These are phyloP conservation scores for Fusarium sublunatum DNA, from an alignment of 2,329 filamentous ascomycete genomes.

Conservation along the genomic window DNA sequence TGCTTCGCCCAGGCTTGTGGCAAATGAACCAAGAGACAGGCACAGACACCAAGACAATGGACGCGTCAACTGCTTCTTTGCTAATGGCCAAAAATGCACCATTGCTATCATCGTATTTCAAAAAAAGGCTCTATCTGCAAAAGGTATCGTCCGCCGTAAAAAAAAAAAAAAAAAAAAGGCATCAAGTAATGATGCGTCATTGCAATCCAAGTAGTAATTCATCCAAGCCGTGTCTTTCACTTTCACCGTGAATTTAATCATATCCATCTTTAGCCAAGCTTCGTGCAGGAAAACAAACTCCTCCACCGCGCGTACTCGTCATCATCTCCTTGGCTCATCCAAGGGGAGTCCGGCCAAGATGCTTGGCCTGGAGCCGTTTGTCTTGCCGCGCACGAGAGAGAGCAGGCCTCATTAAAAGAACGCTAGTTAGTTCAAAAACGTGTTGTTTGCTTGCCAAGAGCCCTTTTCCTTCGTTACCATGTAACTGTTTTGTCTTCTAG, in stretches of 20 bases:
- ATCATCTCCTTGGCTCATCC: constrained; percentile 19
- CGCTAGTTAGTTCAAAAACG: constrained; percentile 36
- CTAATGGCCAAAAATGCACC: constrained; percentile 2
- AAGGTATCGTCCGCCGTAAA: constrained; percentile 42
- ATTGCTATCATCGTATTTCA: constrained; percentile 18
- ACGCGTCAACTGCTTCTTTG: neutral
- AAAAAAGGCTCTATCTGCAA: constrained; percentile 29
- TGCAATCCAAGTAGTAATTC: constrained; percentile 34
- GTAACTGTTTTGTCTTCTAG: constrained; percentile 17
- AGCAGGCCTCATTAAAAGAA: constrained; percentile 43
- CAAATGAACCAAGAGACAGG: neutral
- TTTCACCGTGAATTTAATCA: constrained; percentile 30
- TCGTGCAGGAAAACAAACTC: constrained; percentile 26
- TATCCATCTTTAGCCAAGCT: constrained; percentile 39
- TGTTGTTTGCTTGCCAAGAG: constrained; percentile 40
- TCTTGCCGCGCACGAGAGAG: constrained; percentile 33
- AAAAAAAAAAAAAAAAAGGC: constrained; percentile 28
- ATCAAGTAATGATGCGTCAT: constrained; percentile 26
- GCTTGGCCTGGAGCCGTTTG: constrained; percentile 3
- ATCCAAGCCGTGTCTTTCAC: constrained; percentile 35
- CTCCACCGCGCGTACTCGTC: constrained; percentile 15
- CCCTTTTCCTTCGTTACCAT: constrained; percentile 13
- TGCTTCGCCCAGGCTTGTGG: neutral
- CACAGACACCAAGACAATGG: constrained; percentile 2
- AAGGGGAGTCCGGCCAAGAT: constrained; percentile 20